Evolutionary conservation across 805 yeast species (phyloP).

Genomic region (Pichia thaimueangensis): DNA sequence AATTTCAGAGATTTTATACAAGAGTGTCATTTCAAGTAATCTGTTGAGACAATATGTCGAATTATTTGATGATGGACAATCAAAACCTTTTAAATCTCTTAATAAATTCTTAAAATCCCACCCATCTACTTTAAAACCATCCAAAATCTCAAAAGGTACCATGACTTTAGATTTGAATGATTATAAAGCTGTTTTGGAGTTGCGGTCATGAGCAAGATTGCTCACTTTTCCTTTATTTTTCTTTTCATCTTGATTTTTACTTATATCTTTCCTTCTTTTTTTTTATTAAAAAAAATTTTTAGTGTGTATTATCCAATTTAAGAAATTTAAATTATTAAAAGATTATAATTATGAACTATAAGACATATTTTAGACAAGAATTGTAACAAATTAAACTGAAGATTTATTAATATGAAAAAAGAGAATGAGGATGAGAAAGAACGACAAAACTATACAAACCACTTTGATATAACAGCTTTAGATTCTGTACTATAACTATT

Average conservation of each 20-base stretch:
- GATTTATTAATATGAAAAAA: neutral
- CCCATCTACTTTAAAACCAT: slow-evolving; percentile 31
- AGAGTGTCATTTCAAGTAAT: slow-evolving; percentile 24
- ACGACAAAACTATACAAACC: slow-evolving; percentile 25
- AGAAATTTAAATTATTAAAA: no score
- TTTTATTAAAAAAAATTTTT: no score
- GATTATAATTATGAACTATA: no score
- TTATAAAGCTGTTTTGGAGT: slow-evolving; percentile 3
- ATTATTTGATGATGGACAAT: slow-evolving; percentile 29
- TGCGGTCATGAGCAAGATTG: no score
- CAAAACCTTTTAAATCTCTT: slow-evolving; percentile 24
- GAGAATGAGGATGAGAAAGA: no score
- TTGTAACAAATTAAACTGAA: no score
- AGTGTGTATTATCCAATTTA: no score
- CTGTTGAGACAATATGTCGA: slow-evolving; percentile 29
- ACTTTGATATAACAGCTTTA: slow-evolving; percentile 41
- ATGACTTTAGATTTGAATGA: slow-evolving; percentile 19
- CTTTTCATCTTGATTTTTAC: neutral
- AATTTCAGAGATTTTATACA: slow-evolving; percentile 17
- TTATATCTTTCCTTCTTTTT: neutral
- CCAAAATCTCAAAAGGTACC: slow-evolving; percentile 26
- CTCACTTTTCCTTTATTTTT: neutral
- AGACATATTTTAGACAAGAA: no score
- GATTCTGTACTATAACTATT: slow-evolving; percentile 57
- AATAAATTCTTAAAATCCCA: slow-evolving; percentile 23